Percentiles rank a stretch among this genome's conserved stretches.
Evolutionary conservation across 2,329 filamentous ascomycete genomes (phyloP).

Genomic region (Colletotrichum costaricense): DNA sequence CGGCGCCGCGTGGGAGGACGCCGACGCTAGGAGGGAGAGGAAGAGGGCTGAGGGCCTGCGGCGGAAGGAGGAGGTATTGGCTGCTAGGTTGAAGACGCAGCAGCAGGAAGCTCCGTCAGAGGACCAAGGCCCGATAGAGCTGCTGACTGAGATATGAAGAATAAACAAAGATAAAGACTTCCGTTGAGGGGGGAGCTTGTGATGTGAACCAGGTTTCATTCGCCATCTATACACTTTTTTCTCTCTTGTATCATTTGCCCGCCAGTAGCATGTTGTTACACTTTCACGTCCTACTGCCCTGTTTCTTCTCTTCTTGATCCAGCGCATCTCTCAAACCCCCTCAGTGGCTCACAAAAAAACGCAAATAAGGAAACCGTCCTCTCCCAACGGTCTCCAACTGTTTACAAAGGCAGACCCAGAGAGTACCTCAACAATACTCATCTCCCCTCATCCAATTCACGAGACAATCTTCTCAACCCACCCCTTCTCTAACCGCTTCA

Average conservation of each 20-base stretch:
- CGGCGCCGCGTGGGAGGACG: constrained; percentile 64
- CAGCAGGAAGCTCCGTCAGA: not conserved
- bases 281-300: not conserved
- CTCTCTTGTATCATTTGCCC: constrained; percentile 17
- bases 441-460: constrained; percentile 39
- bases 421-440: not conserved
- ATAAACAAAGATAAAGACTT: not conserved
- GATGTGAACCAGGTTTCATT: constrained; percentile 24
- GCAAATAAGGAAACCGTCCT: constrained; percentile 4
- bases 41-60: constrained; percentile 69
- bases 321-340: not conserved
- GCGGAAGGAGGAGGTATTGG: constrained; percentile 57
- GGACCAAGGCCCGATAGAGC: not conserved
- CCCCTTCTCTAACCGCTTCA: constrained; percentile 83
- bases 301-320: not conserved
- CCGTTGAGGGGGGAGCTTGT: not conserved
- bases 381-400: not conserved
- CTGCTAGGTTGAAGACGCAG: constrained; percentile 10
- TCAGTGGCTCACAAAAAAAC: constrained; percentile 31
- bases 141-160: constrained; percentile 16
- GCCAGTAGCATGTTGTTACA: constrained; percentile 48
- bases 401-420: not conserved
- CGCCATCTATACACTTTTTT: constrained; percentile 35
- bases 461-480: constrained; percentile 87
- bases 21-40: constrained; percentile 61